Base-by-base conservation (phyloP, 139 green algal genomes). In the Ulvella scutata region DNA sequence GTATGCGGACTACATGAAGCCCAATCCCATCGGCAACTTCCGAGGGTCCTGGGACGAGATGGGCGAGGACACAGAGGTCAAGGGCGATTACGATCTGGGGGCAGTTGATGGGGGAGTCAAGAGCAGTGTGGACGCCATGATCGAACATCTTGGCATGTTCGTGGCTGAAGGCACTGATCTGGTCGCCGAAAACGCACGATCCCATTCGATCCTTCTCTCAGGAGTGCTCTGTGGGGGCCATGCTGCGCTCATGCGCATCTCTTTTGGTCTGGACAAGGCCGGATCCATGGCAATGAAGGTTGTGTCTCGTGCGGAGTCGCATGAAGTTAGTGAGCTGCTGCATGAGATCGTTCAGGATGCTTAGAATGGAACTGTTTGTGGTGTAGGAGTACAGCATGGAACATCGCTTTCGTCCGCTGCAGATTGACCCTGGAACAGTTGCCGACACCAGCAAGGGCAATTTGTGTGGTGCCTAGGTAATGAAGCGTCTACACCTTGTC, bases 261-360 rank as follows among this genome's bases (percentile, higher is more conserved):
- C 77, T 6, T 96, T 99, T 83, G 94, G 94, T 62, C 94, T 99
- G 29, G 93, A 97, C 72, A 77, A 81, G 2, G 28, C 39, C 36
- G 86, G 87, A 51, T 84, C 94, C 51, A 95, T 99, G 29, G 95
- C 94, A 21, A 98, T 99, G 93, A 97, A 98, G 84, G 80, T 99
- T 28, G 86, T 90, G 35, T 90, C 87, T n/a, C 83, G 95, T 28
- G 86, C 85, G 29, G 89, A 96, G 37, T 75, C 76, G 3, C 33
- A 61, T 6, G 87, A 89, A 4, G 77, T 92, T 4, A 80, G 74
- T 26, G 89, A 97, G 29, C 79, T 90, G 2, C 84, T 98, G 21
- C 93, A 98, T 82, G 76, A 84, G 13, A 96, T 98, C 72, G 96
- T 98, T 61, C 85, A 92, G 80, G 84, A 91, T 34, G 89, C 87